Conservation (phyloP, 495 filamentous ascomycete genomes). For the Daldinia decipiens region DNA sequence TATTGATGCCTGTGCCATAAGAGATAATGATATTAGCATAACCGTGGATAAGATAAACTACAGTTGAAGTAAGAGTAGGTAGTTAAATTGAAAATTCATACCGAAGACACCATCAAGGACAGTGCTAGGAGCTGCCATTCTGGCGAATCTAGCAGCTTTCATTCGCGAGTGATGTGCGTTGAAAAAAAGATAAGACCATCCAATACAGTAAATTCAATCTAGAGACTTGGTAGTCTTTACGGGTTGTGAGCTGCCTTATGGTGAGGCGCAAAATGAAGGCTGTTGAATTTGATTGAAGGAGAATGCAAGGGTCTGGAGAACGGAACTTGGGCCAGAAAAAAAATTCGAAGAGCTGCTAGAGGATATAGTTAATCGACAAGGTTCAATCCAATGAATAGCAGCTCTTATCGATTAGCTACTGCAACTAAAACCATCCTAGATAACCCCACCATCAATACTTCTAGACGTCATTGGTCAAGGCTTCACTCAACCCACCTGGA, state of each 20-base stretch:
- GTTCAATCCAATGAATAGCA: slow-evolving; percentile 18
- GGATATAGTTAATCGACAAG: slow-evolving; percentile 24
- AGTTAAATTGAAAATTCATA: slow-evolving; percentile 46
- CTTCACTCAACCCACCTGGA: slow-evolving; percentile 18
- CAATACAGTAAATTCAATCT: background rate
- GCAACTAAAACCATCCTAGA: background rate
- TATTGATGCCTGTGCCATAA: slow-evolving; percentile 78
- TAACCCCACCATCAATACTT: slow-evolving; percentile 15
- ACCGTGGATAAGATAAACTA: background rate
- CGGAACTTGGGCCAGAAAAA: slow-evolving; percentile 28
- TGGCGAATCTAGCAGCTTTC: slow-evolving; percentile 43
- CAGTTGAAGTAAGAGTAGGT: background rate
- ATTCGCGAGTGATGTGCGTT: slow-evolving; percentile 35
- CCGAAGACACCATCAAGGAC: slow-evolving; percentile 81
- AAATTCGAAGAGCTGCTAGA: slow-evolving; percentile 18
- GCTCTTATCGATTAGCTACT: slow-evolving; percentile 32
- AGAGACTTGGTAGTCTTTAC: background rate
- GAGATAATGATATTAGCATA: slow-evolving; percentile 4
- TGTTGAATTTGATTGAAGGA: slow-evolving; percentile 20
- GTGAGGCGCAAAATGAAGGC: slow-evolving; percentile 15
- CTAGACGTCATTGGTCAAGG: slow-evolving; percentile 23
- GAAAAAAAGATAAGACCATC: slow-evolving; percentile 14
- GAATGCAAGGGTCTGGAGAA: slow-evolving; percentile 23
- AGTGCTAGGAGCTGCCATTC: slow-evolving; percentile 63
- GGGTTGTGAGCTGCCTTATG: slow-evolving; percentile 7